Evolutionary conservation across 805 yeast genomes (phyloP).

Genomic region (Lipomyces sp.): DNA sequence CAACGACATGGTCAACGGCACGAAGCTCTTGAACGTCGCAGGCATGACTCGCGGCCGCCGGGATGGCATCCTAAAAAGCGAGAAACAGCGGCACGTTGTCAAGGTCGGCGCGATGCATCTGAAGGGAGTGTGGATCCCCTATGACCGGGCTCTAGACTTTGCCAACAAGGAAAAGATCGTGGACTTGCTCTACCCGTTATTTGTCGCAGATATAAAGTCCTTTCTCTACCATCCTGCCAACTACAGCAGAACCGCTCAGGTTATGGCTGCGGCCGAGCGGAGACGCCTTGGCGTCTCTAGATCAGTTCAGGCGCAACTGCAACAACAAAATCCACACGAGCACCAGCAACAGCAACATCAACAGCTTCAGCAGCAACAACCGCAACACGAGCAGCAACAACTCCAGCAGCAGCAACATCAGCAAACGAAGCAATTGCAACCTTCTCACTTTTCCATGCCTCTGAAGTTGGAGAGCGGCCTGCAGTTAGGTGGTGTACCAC

Average conservation of each 20-base stretch:
- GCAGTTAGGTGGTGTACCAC: background rate
- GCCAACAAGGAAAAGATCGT: slow-evolving; percentile 75
- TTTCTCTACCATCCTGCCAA: slow-evolving; percentile 39
- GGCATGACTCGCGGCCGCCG: slow-evolving; percentile 85
- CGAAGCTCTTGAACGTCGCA: slow-evolving; percentile 77
- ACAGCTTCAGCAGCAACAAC: background rate
- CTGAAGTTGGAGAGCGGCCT: background rate
- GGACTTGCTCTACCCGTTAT: slow-evolving; percentile 64
- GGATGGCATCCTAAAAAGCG: slow-evolving; percentile 81
- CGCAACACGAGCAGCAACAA: background rate
- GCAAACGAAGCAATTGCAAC: background rate
- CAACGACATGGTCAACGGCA: slow-evolving; percentile 83
- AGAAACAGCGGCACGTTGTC: slow-evolving; percentile 73
- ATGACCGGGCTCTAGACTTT: slow-evolving; percentile 75
- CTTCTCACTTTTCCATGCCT: background rate
- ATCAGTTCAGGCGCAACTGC: slow-evolving; percentile 9
- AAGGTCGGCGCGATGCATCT: slow-evolving; percentile 84
- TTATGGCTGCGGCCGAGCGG: slow-evolving; percentile 37
- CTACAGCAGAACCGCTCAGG: slow-evolving; percentile 37
- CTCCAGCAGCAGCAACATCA: slow-evolving; percentile 4
- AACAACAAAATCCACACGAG: slow-evolving; percentile 8
- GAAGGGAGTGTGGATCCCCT: slow-evolving; percentile 90
- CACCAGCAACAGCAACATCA: slow-evolving; percentile 1
- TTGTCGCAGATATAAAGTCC: slow-evolving; percentile 66
- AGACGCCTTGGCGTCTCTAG: slow-evolving; percentile 32